These are phyloP conservation scores for Eragrostis tef DNA, from an alignment of 202 grass and related monocot genomes.

Conservation along the genomic window DNA sequence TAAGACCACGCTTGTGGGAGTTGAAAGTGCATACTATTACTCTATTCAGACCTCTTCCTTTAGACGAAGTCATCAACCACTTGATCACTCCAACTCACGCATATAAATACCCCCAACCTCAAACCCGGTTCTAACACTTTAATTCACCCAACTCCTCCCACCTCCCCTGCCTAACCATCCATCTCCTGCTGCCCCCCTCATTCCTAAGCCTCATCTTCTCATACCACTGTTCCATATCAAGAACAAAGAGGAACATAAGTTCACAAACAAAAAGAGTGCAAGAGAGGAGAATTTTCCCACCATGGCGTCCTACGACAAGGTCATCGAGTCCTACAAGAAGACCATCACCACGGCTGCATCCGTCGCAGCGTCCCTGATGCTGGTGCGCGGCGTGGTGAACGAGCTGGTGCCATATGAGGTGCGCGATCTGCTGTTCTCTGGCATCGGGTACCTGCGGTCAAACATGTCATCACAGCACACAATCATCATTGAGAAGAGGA, in stretches of 20 bases:
- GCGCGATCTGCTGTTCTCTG: slow-evolving; percentile 46
- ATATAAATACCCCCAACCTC: slow-evolving; percentile 24
- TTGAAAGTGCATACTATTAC: neutral
- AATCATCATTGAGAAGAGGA: slow-evolving; percentile 63
- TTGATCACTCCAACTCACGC: neutral
- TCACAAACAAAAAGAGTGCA: neutral
- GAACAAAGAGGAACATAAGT: neutral
- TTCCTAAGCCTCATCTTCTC: neutral
- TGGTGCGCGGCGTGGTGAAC: slow-evolving; percentile 63
- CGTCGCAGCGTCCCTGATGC: slow-evolving; percentile 55
- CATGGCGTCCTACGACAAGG: slow-evolving; percentile 70
- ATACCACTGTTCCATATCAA: neutral
- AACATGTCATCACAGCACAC: slow-evolving; percentile 47
- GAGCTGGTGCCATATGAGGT: slow-evolving; percentile 60
- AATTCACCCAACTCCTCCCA: neutral
- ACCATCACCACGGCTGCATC: slow-evolving; percentile 59
- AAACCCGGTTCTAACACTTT: slow-evolving; percentile 5
- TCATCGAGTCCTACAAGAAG: slow-evolving; percentile 65
- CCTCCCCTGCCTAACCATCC: neutral
- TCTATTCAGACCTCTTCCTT: neutral
- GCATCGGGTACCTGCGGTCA: slow-evolving; percentile 50
- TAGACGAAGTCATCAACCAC: slow-evolving; percentile 10
- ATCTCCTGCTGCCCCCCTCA: neutral
- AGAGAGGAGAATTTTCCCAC: neutral
- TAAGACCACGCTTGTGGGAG: neutral